Percentiles rank a stretch among this genome's conserved stretches.
phyloP scores from a whole-genome alignment of 2,329 filamentous ascomycete species.

The Drechslera avenae region DNA sequence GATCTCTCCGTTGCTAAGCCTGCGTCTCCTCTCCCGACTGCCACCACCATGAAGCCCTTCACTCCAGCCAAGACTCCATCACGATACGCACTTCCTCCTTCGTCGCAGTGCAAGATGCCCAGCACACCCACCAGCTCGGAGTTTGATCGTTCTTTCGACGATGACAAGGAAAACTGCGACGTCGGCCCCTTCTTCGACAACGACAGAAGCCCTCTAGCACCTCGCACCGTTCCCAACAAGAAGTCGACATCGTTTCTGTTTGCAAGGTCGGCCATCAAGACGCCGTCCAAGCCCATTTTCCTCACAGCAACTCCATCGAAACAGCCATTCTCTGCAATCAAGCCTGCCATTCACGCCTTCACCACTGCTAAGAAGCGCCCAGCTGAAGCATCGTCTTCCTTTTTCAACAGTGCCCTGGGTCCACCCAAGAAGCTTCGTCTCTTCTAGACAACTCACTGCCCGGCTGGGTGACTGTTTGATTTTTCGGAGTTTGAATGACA shows the following conservation, averaged over 20 bases:
- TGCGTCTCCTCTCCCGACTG: constrained; percentile 23
- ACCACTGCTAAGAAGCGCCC: constrained; percentile 32
- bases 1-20: constrained; percentile 33
- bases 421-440: constrained; percentile 37
- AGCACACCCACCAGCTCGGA: constrained; percentile 36
- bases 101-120: constrained; percentile 30
- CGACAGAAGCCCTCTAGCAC: constrained; percentile 50
- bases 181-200: constrained; percentile 49
- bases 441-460: constrained; percentile 13
- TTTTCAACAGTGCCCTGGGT: constrained; percentile 25
- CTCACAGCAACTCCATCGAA: constrained; percentile 34
- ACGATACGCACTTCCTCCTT: constrained; percentile 30
- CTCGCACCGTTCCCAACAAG: constrained; percentile 42
- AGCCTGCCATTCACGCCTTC: constrained; percentile 19
- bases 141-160: constrained; percentile 34
- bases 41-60: constrained; percentile 26
- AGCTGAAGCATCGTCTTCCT: constrained; percentile 15
- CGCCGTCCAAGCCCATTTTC: constrained; percentile 57
- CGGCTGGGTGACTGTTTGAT: too few species aligned
- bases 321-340: constrained; percentile 20
- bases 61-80: constrained; percentile 42
- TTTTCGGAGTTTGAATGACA: constrained; percentile 7
- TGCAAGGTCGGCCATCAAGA: constrained; percentile 54
- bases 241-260: constrained; percentile 28
- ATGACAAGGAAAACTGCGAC: constrained; percentile 45